These are phyloP conservation scores for Arthrobotrys megalospora DNA, from an alignment of 2,329 filamentous ascomycete species.

Conservation along the genomic window DNA sequence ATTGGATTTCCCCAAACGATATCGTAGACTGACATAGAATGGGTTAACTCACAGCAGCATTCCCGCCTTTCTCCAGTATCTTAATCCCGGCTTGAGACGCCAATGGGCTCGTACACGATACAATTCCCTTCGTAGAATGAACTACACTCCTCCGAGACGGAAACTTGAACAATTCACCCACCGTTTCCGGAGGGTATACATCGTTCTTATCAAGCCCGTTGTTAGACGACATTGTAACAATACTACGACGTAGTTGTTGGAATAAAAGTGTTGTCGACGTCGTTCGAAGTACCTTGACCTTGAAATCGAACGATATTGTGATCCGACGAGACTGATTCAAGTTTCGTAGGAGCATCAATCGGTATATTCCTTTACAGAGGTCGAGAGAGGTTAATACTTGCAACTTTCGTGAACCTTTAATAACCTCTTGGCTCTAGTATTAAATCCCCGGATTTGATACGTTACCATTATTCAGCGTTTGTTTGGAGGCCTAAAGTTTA, in stretches of 20 bases:
- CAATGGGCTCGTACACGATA: slow-evolving; percentile 89
- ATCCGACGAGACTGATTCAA: neutral
- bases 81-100: slow-evolving; percentile 89
- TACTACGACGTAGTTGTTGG: neutral
- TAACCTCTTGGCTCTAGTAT: neutral
- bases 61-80: slow-evolving; percentile 88
- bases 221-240: slow-evolving; percentile 10
- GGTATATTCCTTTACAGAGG: neutral
- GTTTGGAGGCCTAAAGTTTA: slow-evolving; percentile 22
- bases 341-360: neutral
- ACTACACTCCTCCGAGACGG: slow-evolving; percentile 89
- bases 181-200: slow-evolving; percentile 40
- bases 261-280: slow-evolving; percentile 43
- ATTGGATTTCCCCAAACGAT: neutral
- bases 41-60: slow-evolving; percentile 81
- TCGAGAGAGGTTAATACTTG: neutral
- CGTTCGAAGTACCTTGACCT: neutral
- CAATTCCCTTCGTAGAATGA: slow-evolving; percentile 89
- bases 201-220: slow-evolving; percentile 21
- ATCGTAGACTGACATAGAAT: neutral
- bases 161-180: slow-evolving; percentile 75
- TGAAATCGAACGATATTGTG: neutral
- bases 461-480: neutral
- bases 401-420: neutral
- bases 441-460: slow-evolving; percentile 11